Evolutionary conservation across 2,329 filamentous ascomycete species (phyloP), one percentile per base, ranked within the genome.

Genomic region (Microthyrium microscopicum): DNA sequence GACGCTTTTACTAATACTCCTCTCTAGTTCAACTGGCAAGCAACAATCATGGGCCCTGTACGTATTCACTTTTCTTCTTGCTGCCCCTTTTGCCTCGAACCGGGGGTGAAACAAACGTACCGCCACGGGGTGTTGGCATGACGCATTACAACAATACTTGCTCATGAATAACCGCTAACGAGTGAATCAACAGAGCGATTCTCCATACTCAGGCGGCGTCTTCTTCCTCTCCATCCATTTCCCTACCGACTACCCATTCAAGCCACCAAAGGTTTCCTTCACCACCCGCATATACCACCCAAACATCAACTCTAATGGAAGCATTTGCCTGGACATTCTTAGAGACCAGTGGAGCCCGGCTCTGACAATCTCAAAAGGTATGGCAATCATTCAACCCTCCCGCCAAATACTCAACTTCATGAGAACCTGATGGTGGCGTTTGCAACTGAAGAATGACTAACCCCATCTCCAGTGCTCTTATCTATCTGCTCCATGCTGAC

Each of bases 401-500:
- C 9, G 9, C 22, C 22, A 25, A 13, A 9, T 25, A 13, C 13
- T 9, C 22, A 9, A 25, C 13, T 9, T 9, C 9, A 25, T 25
- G 22, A 25, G 22, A 25, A 13, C 9, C 9, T 9, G 13, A 25
- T 9, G 22, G 9, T 9, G 13, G 22, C 9, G 22, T 9, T 9
- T 9, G 22, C 9, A 25, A 25, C 9, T 26, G 12, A 16, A n/a
- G n/a, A 15, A 22, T 7, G 22, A 36, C 48, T 53, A 34, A 54
- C 41, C 31, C 31, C 24, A 16, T 28, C 17, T 33, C 30, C 40
- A 95, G 89, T 98, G 37, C 71, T 98, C 19, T 73, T 98, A 44
- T 95, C 89, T 38, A 98, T 98, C 68, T 98, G 89, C 71, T 98
- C 89, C 34, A 95, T 98, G 89, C 69, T 98, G 58, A 98, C 89